A percentile compares a stretch with the other conserved stretches of the same genome.
Evolutionary conservation across 2,329 filamentous ascomycete species (phyloP).

Genomic region (Incumbomyces lentus): DNA sequence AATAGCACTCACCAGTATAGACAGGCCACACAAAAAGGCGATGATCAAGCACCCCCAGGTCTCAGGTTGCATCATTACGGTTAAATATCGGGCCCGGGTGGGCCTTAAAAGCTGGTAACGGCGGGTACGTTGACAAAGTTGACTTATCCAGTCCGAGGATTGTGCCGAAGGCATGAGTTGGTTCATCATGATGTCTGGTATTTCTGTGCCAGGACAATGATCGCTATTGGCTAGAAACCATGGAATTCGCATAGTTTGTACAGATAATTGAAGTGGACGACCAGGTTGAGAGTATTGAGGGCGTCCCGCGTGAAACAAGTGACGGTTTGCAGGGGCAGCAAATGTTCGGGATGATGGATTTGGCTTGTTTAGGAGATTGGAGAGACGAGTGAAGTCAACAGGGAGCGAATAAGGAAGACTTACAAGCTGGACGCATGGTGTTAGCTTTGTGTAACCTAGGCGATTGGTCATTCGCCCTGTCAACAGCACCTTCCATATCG

Average conservation of each 20-base stretch:
- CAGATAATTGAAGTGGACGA: not conserved
- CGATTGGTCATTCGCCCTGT: not conserved
- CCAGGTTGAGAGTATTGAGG: not conserved
- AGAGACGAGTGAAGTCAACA: not conserved
- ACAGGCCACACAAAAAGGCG: constrained; percentile 1
- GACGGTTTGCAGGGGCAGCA: not conserved
- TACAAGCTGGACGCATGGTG: not conserved
- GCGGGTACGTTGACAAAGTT: too few relatives aligned
- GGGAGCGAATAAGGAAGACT: not conserved
- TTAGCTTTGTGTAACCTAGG: not conserved
- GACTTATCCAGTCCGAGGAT: not conserved
- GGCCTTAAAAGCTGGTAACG: not conserved
- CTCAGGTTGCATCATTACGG: not conserved
- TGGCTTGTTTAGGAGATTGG: not conserved
- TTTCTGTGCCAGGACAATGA: not conserved
- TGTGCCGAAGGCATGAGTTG: constrained; percentile 2
- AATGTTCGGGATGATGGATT: too few relatives aligned
- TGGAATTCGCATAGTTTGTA: too few relatives aligned
- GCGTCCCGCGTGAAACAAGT: not conserved
- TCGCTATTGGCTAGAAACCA: not conserved
- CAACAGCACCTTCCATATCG: not conserved
- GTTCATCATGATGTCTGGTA: not conserved
- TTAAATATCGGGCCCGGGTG: not conserved
- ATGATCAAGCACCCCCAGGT: constrained; percentile 5
- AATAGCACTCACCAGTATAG: constrained; percentile 3